A percentile compares a stretch with the other conserved stretches of the same genome.
Conservation (phyloP, 495 filamentous ascomycete species). For the Penicillium crystallinum region DNA sequence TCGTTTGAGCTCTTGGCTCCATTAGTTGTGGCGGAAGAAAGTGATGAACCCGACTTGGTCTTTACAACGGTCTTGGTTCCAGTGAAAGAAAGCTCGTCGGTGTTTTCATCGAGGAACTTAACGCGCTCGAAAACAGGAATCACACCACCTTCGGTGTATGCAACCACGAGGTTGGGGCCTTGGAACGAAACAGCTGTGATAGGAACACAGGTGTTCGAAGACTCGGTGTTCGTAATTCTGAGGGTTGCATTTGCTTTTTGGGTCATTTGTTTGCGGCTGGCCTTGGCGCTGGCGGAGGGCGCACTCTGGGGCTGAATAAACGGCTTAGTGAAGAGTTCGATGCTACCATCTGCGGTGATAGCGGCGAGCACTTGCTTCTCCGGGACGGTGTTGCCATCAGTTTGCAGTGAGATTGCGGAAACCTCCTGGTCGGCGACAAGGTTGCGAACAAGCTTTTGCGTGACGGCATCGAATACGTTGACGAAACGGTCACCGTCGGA, state of each 20-base stretch:
- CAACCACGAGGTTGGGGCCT: constrained; percentile 44
- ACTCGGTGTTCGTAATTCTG: constrained; percentile 46
- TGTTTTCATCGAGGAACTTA: constrained; percentile 45
- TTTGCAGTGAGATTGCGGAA: constrained; percentile 31
- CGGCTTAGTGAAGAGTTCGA: constrained; percentile 54
- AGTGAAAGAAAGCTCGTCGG: constrained; percentile 41
- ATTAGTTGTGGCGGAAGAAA: constrained; percentile 46
- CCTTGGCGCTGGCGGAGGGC: constrained; percentile 35
- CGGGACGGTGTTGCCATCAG: constrained; percentile 8
- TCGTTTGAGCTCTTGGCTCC: constrained; percentile 56
- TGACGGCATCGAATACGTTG: constrained; percentile 47
- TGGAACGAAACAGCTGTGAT: constrained; percentile 47
- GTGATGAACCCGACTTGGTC: constrained; percentile 39
- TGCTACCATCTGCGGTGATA: constrained; percentile 50
- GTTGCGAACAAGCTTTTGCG: constrained; percentile 42
- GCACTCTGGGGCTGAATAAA: constrained; percentile 37
- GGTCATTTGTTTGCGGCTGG: constrained; percentile 46
- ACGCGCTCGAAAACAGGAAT: constrained; percentile 52
- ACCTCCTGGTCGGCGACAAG: constrained; percentile 52
- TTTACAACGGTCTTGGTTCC: constrained; percentile 44
- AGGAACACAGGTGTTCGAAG: constrained; percentile 34
- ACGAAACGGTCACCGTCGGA: constrained; percentile 54
- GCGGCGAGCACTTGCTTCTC: constrained; percentile 45
- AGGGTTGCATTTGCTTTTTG: constrained; percentile 47
- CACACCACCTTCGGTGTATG: constrained; percentile 53